Base-by-base conservation (phyloP, 768 basidiomycete species). In the Leccinum olivaceopallidum region DNA sequence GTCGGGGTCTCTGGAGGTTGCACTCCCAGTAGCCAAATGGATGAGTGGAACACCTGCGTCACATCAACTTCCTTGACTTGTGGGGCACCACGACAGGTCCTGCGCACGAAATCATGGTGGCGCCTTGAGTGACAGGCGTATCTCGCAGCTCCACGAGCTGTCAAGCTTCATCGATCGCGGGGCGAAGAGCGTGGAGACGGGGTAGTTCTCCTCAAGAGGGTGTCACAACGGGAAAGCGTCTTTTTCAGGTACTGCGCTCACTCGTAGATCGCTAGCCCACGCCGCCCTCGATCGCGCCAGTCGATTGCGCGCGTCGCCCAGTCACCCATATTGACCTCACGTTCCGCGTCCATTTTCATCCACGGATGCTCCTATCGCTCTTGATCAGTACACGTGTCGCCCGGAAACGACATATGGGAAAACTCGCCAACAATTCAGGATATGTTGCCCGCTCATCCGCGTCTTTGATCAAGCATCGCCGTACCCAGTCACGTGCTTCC, bases 371-470 rank as follows among this genome's bases (percentile, higher is more conserved):
- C 83, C 87, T 89, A 34, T 9, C 13, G 39, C 50, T 42, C 7
- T 1, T 34, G 20, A 34, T 58, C 59, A 64, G 58, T 6, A 64
- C 12, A 47, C 24, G 2, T 44, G 4, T 28, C 44, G 42, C 49
- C 30, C 55, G 47, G 28, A 47, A 59, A 34, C 9, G 12, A 16
- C 6, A 37, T 24, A 16, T 50, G 9, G 63, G 10, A 10, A 50
- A 26, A 80, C 86, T 71, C 51, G 85, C 90, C 61, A 97, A 78
- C 39, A 99, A 75, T 65, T 95, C 85, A 30, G 83, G 82, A 73
- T 98, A 99, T 0, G 86, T 92, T 9, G 94, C 92, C 55, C 96
- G 78, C 53, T 79, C 80, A 48, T 85, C 81, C 0, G 96, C 91
- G 55, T 87, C 83, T 78, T 97, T 97, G 66, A 84, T 77, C 58